Evolutionary conservation across 306 rosid genomes (phyloP), one percentile per base, ranked within the genome.

Genomic region (Spatholobus suberectus): DNA sequence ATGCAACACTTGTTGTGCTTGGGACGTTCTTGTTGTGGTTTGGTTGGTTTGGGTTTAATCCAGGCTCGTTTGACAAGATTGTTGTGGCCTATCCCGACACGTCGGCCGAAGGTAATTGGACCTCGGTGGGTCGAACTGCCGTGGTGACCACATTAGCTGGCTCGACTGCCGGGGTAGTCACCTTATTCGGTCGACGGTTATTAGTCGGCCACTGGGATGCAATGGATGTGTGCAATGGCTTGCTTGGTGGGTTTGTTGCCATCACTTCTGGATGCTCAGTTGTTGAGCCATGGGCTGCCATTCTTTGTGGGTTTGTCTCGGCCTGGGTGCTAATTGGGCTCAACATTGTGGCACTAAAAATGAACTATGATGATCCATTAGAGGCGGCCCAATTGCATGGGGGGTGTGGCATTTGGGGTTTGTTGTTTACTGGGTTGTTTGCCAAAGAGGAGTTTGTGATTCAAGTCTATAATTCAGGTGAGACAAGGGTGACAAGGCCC

Each of bases 31-130:
- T 91, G 57, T 54, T 93, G 44, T 93, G 97, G 97, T 91, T 93
- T 14, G 97, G 96, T 6, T 93, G 96, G 96, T 93, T 91, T 0
- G 96, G 92, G 35, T 93, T 93, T 52, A 93, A 93, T 6, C 96
- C 94, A 0, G 94, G 92, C 0, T 93, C 94, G 0, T 91, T 93
- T 14, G 84, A 86, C 8, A 85, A 84, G 57, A 91, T 90, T 61
- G 38, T 88, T 0, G 94, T 90, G 67, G 61, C 91, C 0, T 90
- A 90, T 55, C 95, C 91, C 0, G 12, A 11, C 32, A 82, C 88
- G 0, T 43, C 57, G 0, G 1, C 70, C 29, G 79, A 86, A 34
- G 96, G 94, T 3, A 90, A 91, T 47, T 91, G 97, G 97, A 93
- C 90, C 4, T 84, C 88, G 0, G 81, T 88, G 3, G 91, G 91